A percentile compares a stretch with the other conserved stretches of the same genome.
Evolutionary conservation across 2,329 filamentous ascomycete genomes (phyloP).

Genomic region (Pseudogymnoascus sp.): DNA sequence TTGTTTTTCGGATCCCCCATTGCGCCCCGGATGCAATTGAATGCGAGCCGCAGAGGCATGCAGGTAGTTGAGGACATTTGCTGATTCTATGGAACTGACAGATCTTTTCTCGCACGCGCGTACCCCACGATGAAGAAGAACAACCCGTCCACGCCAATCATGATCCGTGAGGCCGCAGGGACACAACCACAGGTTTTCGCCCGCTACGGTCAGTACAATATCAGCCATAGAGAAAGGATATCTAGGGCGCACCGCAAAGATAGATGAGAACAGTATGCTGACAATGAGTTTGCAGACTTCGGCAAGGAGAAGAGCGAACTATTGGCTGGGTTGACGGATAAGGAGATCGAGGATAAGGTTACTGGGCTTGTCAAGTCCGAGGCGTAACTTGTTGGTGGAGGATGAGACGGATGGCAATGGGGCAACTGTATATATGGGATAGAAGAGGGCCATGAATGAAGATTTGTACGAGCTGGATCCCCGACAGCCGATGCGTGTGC

Average conservation of each 20-base stretch:
- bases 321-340: constrained; percentile 56
- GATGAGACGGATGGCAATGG: background rate
- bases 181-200: constrained; percentile 82
- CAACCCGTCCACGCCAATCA: constrained; percentile 87
- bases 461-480: background rate
- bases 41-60: background rate
- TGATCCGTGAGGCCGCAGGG: constrained; percentile 85
- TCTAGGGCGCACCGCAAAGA: background rate
- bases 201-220: constrained; percentile 63
- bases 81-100: constrained; percentile 29
- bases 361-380: constrained; percentile 50
- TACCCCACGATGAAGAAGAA: constrained; percentile 99
- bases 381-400: constrained; percentile 20
- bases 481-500: background rate
- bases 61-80: background rate
- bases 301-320: constrained; percentile 59
- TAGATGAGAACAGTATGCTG: constrained; percentile 15
- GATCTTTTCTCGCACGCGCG: constrained; percentile 79
- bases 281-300: constrained; percentile 40
- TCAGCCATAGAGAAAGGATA: background rate
- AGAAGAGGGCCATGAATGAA: constrained; percentile 4
- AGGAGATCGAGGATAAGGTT: constrained; percentile 62
- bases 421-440: constrained; percentile 1
- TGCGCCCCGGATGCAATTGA: background rate
- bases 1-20: background rate